A percentile compares a stretch with the other conserved stretches of the same genome.
Evolutionary conservation across 2,329 filamentous ascomycete species (phyloP).

Genomic region (Fusarium compactum): DNA sequence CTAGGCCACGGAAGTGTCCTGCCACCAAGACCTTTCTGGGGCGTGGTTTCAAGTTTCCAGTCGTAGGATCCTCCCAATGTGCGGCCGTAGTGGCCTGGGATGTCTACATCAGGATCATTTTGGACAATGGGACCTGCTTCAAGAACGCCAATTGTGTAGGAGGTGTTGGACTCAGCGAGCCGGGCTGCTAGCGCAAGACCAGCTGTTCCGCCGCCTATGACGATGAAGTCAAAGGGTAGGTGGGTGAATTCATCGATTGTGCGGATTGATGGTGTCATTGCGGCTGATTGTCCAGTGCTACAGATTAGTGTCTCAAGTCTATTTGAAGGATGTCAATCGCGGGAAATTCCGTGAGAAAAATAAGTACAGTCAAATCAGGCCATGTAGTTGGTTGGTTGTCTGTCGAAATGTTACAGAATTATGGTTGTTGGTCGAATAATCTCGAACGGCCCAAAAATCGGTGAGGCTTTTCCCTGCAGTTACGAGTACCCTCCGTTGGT

Average conservation of each 20-base stretch:
- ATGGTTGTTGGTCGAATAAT: background rate
- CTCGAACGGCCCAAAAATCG: background rate
- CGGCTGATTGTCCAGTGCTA: background rate
- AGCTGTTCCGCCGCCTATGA: constrained; percentile 67
- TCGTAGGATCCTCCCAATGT: constrained; percentile 54
- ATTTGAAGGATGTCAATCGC: constrained; percentile 7
- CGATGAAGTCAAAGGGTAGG: constrained; percentile 52
- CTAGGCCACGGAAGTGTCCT: constrained; percentile 57
- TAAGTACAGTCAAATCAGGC: background rate
- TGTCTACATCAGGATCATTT: constrained; percentile 52
- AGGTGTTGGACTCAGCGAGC: constrained; percentile 56
- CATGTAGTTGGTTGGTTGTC: background rate
- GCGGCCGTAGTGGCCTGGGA: constrained; percentile 54
- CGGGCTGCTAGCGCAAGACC: constrained; percentile 64
- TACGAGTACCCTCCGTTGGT: constrained; percentile 9
- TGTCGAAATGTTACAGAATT: background rate
- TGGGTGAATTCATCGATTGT: constrained; percentile 42
- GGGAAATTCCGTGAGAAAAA: background rate
- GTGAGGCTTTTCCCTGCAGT: constrained; percentile 20
- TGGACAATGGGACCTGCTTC: constrained; percentile 50
- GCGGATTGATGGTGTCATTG: constrained; percentile 22
- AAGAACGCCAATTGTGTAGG: constrained; percentile 49
- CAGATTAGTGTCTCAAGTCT: background rate
- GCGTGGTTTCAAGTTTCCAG: constrained; percentile 57
- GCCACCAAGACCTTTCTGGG: constrained; percentile 54